Percentiles rank a stretch among this genome's conserved stretches.
Conservation (phyloP, 116 monocot species). For the Dioscorea cayenensis region DNA sequence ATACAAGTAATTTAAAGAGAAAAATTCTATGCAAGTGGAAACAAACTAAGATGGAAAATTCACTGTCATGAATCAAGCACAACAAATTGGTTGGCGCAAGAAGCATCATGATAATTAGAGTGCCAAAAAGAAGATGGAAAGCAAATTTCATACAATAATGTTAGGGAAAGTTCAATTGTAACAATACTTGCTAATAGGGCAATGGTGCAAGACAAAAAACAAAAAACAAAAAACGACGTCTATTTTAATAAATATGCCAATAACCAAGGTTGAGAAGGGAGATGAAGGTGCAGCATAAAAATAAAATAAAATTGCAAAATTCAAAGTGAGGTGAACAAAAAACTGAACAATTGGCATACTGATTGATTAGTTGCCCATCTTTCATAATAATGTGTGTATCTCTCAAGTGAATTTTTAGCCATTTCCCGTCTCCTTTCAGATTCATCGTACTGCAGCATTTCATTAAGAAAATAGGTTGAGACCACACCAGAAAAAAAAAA, state of each 20-base stretch:
- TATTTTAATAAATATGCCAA: not conserved
- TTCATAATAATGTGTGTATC: conserved; percentile 99
- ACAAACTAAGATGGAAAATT: too few relatives aligned
- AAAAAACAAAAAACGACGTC: not conserved
- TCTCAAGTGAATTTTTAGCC: conserved; percentile 98
- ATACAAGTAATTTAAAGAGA: too few relatives aligned
- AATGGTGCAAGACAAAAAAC: not conserved
- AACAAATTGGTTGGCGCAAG: too few relatives aligned
- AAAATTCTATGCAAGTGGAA: too few relatives aligned
- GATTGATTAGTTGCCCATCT: conserved; percentile 98
- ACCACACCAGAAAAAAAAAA: not conserved
- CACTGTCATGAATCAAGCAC: too few relatives aligned
- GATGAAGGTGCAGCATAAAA: not conserved
- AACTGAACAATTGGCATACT: conserved; percentile 33
- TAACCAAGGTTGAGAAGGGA: not conserved
- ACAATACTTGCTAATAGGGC: not conserved
- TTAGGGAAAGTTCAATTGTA: not conserved
- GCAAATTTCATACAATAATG: too few relatives aligned
- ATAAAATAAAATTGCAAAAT: not conserved
- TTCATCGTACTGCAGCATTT: conserved; percentile 84
- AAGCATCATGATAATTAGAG: too few relatives aligned
- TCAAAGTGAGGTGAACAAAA: not conserved
- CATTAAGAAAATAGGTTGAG: not conserved
- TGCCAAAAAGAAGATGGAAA: too few relatives aligned
- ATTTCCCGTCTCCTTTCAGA: conserved; percentile 97